phyloP scores from a whole-genome alignment of 108 stramenopile genomes.

The Stephanodiscus minutulus region DNA sequence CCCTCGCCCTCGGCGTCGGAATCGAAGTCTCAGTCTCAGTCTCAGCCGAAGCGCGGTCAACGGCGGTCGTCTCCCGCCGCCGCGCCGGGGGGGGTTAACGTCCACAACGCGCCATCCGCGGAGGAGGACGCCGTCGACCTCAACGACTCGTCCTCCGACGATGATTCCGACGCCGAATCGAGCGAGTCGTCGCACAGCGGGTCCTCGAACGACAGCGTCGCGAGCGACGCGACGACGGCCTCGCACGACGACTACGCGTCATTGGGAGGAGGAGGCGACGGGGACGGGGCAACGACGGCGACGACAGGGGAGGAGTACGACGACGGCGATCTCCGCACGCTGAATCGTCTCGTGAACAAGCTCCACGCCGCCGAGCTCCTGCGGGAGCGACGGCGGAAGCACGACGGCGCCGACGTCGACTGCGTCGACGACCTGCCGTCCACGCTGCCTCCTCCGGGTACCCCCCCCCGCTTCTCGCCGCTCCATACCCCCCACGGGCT shows the following conservation, averaged over 20 bases:
- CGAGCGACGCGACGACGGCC: not conserved
- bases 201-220: not conserved
- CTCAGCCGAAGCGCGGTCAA: too few species aligned
- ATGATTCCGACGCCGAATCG: not conserved
- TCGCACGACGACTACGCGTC: not conserved
- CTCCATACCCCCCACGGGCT: conserved; percentile 5
- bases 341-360: conserved; percentile 20
- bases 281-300: not conserved
- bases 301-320: not conserved
- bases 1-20: not conserved
- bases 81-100: not conserved
- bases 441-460: not conserved
- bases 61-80: not conserved
- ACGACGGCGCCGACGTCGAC: not conserved
- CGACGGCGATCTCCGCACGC: conserved; percentile 13
- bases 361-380: conserved; percentile 14
- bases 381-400: not conserved
- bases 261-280: not conserved
- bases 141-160: not conserved
- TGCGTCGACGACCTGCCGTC: conserved; percentile 2
- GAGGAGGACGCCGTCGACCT: not conserved
- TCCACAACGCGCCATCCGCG: not conserved
- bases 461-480: conserved; percentile 2
- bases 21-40: not conserved
- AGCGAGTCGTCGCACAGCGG: not conserved